These are phyloP conservation scores for Cladobotryum mycophilum DNA, from an alignment of 2,329 filamentous ascomycete species.

Conservation along the genomic window DNA sequence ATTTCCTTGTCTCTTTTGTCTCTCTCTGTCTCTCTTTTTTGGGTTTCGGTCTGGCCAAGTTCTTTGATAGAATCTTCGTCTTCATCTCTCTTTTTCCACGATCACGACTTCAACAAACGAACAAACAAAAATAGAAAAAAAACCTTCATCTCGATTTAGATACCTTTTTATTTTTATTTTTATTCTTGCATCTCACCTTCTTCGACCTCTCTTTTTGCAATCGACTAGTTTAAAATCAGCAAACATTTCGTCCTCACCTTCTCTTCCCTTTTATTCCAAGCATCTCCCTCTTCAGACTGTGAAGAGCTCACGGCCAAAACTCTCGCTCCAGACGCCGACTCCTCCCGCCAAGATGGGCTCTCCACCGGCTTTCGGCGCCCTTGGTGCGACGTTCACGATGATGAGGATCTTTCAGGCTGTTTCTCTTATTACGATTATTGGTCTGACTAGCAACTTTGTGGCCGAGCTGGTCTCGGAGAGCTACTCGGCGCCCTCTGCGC, in stretches of 20 bases:
- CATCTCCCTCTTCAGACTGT: slow-evolving; percentile 37
- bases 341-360: slow-evolving; percentile 35
- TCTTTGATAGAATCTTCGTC: slow-evolving; percentile 19
- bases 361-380: slow-evolving; percentile 56
- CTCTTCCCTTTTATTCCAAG: slow-evolving; percentile 36
- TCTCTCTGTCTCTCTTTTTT: slow-evolving; percentile 18
- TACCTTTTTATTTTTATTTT: not conserved
- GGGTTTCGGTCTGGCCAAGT: slow-evolving; percentile 16
- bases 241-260: slow-evolving; percentile 29
- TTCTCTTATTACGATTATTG: slow-evolving; percentile 69
- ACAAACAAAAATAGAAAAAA: not conserved
- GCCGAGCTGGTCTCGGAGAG: slow-evolving; percentile 62
- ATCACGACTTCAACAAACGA: not conserved
- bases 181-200: slow-evolving; percentile 10
- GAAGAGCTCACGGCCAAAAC: slow-evolving; percentile 32
- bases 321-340: slow-evolving; percentile 36
- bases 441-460: slow-evolving; percentile 77
- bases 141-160: not conserved
- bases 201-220: not conserved
- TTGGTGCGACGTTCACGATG: slow-evolving; percentile 72
- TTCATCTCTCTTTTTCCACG: slow-evolving; percentile 9
- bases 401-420: slow-evolving; percentile 65
- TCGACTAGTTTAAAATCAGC: slow-evolving; percentile 9
- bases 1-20: slow-evolving; percentile 17
- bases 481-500: slow-evolving; percentile 60